Percentiles rank a stretch among this genome's conserved stretches.
These are phyloP conservation scores for Nemophila menziesii DNA, from an alignment of 257 asterid genomes.

Conservation along the genomic window DNA sequence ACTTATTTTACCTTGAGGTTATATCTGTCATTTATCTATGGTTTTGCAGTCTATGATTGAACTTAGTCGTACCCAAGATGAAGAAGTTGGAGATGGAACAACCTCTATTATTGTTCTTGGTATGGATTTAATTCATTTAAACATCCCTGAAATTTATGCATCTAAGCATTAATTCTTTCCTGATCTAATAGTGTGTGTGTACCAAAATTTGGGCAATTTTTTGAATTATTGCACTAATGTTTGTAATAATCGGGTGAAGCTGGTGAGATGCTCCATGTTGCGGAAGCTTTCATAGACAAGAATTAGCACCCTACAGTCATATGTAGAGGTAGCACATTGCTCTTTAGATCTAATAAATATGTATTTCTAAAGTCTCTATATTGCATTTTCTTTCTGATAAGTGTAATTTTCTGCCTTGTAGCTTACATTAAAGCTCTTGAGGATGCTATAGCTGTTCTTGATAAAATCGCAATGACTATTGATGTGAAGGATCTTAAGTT, in stretches of 20 bases:
- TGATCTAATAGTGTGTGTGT: no score
- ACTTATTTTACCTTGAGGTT: neutral
- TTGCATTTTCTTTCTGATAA: conserved; percentile 11
- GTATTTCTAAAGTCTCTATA: neutral
- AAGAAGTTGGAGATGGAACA: conserved; percentile 99
- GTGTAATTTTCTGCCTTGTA: conserved; percentile 20
- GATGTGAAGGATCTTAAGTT: conserved; percentile 85
- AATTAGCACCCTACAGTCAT: conserved; percentile 85
- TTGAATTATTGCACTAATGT: neutral
- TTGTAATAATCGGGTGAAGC: conserved; percentile 30
- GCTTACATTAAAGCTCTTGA: conserved; percentile 91
- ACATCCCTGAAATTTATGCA: neutral
- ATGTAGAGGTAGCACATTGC: conserved; percentile 58
- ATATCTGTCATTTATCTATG: conserved; percentile 1
- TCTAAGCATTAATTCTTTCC: no score
- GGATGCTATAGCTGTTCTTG: conserved; percentile 76
- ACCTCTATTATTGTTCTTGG: conserved; percentile 96
- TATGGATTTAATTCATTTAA: conserved; percentile 17
- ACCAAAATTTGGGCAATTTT: no score
- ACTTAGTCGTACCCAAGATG: conserved; percentile 97
- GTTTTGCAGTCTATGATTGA: conserved; percentile 91
- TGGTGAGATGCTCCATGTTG: conserved; percentile 99
- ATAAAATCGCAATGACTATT: conserved; percentile 74
- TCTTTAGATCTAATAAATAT: neutral
- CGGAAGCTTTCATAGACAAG: conserved; percentile 93